phyloP scores from a whole-genome alignment of 371 early-diverging fungal species.

The Saksenaea oblongispora region DNA sequence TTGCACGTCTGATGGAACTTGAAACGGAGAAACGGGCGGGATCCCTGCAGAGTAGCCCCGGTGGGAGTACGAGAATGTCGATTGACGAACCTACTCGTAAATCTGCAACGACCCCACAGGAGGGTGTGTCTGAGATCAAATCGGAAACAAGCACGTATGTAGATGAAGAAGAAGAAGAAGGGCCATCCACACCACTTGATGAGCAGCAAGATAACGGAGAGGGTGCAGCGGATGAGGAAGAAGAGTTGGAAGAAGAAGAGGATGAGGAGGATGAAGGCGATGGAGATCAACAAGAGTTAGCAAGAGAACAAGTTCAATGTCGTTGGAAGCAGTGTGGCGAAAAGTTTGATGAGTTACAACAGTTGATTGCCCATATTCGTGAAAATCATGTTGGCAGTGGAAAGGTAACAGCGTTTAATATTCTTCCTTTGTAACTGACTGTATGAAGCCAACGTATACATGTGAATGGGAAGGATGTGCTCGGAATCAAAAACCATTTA shows the following conservation, averaged over 20 bases:
- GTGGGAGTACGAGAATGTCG: neutral
- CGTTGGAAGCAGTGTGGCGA: slow-evolving; percentile 61
- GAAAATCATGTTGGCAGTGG: slow-evolving; percentile 69
- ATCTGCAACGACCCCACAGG: neutral
- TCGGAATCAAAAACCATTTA: slow-evolving; percentile 76
- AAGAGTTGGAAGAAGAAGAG: slow-evolving; percentile 19
- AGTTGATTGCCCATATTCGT: slow-evolving; percentile 60
- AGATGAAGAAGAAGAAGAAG: slow-evolving; percentile 25
- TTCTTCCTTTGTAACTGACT: neutral
- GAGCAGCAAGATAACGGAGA: neutral
- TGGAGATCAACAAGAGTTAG: slow-evolving; percentile 4
- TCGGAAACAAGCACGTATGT: slow-evolving; percentile 23
- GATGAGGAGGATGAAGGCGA: slow-evolving; percentile 19
- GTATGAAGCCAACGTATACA: slow-evolving; percentile 60
- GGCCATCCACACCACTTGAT: slow-evolving; percentile 19
- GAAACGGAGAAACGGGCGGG: slow-evolving; percentile 28
- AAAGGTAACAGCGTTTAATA: slow-evolving; percentile 43
- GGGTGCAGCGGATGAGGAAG: slow-evolving; percentile 6
- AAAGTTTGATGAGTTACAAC: slow-evolving; percentile 45
- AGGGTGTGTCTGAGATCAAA: slow-evolving; percentile 15
- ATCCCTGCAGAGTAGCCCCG: neutral
- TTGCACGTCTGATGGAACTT: slow-evolving; percentile 27
- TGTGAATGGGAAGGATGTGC: slow-evolving; percentile 86
- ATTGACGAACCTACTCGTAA: neutral
- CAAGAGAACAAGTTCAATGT: slow-evolving; percentile 35